Percentiles rank a stretch among this genome's conserved stretches.
phyloP scores from a whole-genome alignment of 345 rosid genomes.

The Mallotus nudiflorus region DNA sequence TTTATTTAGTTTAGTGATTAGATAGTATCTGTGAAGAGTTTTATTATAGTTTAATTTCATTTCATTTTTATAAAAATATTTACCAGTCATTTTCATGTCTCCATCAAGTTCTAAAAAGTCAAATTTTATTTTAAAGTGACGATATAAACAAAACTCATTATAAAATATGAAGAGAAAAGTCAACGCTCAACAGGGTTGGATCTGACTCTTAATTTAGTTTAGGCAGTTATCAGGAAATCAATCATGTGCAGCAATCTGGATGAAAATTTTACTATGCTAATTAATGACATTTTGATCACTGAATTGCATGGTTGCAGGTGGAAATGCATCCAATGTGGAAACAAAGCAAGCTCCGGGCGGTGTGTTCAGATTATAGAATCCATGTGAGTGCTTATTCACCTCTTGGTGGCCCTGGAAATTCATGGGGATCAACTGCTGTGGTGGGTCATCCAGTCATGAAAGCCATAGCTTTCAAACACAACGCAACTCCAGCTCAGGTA shows the following conservation, averaged over 20 bases:
- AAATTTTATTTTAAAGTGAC: too few relatives aligned
- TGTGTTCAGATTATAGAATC: slow-evolving; percentile 57
- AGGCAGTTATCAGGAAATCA: too few relatives aligned
- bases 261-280: too few relatives aligned
- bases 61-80: too few relatives aligned
- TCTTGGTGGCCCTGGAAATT: slow-evolving; percentile 75
- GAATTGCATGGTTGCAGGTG: slow-evolving; percentile 41
- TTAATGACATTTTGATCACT: neutral
- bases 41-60: too few relatives aligned
- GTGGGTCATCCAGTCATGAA: slow-evolving; percentile 55
- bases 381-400: slow-evolving; percentile 90
- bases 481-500: slow-evolving; percentile 79
- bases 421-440: slow-evolving; percentile 81
- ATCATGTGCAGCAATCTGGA: too few relatives aligned
- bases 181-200: too few relatives aligned
- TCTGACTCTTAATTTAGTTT: too few relatives aligned
- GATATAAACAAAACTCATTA: too few relatives aligned
- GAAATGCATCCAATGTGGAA: slow-evolving; percentile 98
- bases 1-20: too few relatives aligned
- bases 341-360: slow-evolving; percentile 64
- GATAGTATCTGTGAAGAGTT: too few relatives aligned
- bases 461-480: slow-evolving; percentile 66
- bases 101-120: neutral
- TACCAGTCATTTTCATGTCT: neutral
- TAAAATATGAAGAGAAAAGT: too few relatives aligned